Conservation (phyloP, 2,329 filamentous ascomycete genomes). For the Cladophialophora carrionii region DNA sequence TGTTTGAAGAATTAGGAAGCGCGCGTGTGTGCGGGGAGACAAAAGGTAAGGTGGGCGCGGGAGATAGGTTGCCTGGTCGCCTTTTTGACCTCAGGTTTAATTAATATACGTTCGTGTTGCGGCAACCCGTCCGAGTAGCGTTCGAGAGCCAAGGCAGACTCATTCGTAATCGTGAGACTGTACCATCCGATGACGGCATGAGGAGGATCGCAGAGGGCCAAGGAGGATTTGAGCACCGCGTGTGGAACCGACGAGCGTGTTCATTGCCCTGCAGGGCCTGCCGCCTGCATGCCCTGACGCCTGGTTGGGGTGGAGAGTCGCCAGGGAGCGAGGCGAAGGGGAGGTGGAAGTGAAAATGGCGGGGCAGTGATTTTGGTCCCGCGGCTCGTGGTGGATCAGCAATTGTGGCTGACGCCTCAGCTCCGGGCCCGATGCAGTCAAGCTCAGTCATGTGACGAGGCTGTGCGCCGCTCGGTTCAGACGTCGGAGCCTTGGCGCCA, state of each 20-base stretch:
- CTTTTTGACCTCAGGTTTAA: neutral
- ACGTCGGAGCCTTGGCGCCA: slow-evolving; percentile 16
- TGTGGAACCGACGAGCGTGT: neutral
- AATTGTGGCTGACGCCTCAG: slow-evolving; percentile 7
- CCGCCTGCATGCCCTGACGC: neutral
- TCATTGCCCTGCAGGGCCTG: neutral
- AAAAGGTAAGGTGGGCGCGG: slow-evolving; percentile 1
- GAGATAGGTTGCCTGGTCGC: slow-evolving; percentile 10
- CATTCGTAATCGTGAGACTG: slow-evolving; percentile 3
- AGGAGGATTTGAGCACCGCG: too few relatives aligned
- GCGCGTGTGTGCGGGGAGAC: neutral
- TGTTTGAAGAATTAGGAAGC: neutral
- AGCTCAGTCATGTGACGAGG: slow-evolving; percentile 7
- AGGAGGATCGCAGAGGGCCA: too few relatives aligned
- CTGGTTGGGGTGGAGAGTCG: neutral
- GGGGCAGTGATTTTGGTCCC: slow-evolving; percentile 9
- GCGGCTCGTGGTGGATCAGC: neutral
- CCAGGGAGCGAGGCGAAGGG: neutral
- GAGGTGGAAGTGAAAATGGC: neutral
- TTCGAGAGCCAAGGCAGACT: slow-evolving; percentile 13
- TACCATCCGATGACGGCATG: neutral
- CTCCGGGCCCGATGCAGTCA: neutral
- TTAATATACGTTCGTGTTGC: slow-evolving; percentile 4
- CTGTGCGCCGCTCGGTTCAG: neutral
- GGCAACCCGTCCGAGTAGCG: neutral